Conservation (phyloP, 78 protist genomes). For the Ministeria vibrans region DNA sequence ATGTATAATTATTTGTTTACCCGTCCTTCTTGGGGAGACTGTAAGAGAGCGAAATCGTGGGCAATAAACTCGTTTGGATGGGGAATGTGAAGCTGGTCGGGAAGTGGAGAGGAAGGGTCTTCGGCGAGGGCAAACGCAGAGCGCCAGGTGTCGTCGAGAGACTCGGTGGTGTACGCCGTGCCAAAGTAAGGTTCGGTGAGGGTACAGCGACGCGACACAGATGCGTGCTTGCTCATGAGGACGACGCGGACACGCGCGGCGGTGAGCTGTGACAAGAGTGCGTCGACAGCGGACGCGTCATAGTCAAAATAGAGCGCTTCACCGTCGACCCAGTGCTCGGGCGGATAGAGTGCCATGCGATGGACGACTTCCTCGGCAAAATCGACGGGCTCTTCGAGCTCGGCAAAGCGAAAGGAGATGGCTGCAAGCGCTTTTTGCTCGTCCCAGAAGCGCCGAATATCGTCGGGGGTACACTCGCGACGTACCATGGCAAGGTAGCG, state of each 20-base stretch:
- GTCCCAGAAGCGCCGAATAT: neutral
- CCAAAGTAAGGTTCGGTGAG: slow-evolving; percentile 1
- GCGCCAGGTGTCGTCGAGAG: neutral
- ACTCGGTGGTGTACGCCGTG: neutral
- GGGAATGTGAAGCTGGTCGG: no score
- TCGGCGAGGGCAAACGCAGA: no score
- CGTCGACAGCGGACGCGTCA: slow-evolving; percentile 20
- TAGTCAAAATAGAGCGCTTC: neutral
- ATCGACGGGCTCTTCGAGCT: slow-evolving; percentile 12
- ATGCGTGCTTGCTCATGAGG: no score
- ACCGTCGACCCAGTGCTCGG: slow-evolving; percentile 12
- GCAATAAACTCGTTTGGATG: no score
- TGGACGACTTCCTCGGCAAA: slow-evolving; percentile 3
- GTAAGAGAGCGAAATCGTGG: no score
- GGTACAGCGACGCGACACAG: neutral
- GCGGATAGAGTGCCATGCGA: slow-evolving; percentile 23
- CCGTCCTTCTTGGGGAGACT: no score
- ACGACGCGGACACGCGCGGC: neutral
- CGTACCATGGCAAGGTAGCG: neutral
- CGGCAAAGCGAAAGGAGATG: slow-evolving; percentile 24
- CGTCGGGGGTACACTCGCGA: neutral
- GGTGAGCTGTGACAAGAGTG: neutral
- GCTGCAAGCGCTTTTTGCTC: neutral
- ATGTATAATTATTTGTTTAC: no score
- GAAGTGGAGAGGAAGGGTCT: no score